These are phyloP conservation scores for Starmera stellimalicola DNA, from an alignment of 1,139 yeast genomes.

Conservation along the genomic window DNA sequence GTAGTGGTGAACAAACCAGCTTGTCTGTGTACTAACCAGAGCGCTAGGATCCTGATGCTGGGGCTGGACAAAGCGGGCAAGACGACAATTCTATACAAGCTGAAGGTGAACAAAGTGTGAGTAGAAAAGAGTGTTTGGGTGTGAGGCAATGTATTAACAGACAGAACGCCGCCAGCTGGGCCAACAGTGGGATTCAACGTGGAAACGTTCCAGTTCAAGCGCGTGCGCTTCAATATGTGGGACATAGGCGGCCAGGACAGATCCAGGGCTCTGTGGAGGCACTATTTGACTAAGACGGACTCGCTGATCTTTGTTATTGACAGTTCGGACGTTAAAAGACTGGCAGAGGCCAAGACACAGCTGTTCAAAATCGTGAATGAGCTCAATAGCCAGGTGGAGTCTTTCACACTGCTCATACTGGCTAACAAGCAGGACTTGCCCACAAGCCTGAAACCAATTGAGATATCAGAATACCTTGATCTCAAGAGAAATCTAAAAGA, in stretches of 20 bases:
- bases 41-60: conserved; percentile 62
- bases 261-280: conserved; percentile 89
- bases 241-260: conserved; percentile 96
- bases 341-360: conserved; percentile 74
- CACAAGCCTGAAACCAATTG: conserved; percentile 56
- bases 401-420: conserved; percentile 70
- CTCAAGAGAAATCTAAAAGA: conserved; percentile 40
- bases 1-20: conserved; percentile 2
- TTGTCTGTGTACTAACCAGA: neutral
- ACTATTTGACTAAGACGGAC: conserved; percentile 87
- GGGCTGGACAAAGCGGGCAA: conserved; percentile 93
- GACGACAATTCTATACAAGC: conserved; percentile 66
- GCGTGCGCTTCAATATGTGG: conserved; percentile 90
- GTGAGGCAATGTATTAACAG: conserved; percentile 12
- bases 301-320: conserved; percentile 93
- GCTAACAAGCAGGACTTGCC: conserved; percentile 85
- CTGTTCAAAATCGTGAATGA: conserved; percentile 57
- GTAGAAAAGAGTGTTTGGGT: conserved; percentile 6
- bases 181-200: conserved; percentile 96
- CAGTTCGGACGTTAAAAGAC: conserved; percentile 60
- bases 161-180: conserved; percentile 53
- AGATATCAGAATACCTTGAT: conserved; percentile 49
- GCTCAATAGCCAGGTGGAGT: conserved; percentile 49
- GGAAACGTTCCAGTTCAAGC: conserved; percentile 82
- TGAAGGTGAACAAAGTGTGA: conserved; percentile 59